Conservation (phyloP, 306 rosid genomes). For the Glycine soja region DNA sequence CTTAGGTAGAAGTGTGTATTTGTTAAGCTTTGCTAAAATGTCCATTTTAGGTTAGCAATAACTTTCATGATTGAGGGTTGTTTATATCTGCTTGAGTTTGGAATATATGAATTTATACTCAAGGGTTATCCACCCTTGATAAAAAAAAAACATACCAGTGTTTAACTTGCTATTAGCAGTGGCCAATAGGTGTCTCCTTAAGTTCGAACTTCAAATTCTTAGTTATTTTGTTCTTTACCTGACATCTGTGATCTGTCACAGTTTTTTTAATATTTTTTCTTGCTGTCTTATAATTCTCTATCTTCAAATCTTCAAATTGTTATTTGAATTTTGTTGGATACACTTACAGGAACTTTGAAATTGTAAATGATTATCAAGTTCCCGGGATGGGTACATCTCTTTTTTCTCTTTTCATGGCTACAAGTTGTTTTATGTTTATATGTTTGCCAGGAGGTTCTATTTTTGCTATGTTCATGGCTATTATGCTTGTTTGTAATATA, state of each 20-base stretch:
- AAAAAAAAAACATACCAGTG: background rate
- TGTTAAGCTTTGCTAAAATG: background rate
- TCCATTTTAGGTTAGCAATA: background rate
- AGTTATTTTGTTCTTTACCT: slow-evolving; percentile 34
- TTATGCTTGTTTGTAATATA: slow-evolving; percentile 14
- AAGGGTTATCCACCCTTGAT: background rate
- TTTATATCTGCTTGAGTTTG: slow-evolving; percentile 20
- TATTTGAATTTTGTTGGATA: slow-evolving; percentile 94
- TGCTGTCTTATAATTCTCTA: slow-evolving; percentile 17
- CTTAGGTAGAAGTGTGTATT: slow-evolving; percentile 17
- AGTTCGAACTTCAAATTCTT: slow-evolving; percentile 3
- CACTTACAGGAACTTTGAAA: slow-evolving; percentile 95
- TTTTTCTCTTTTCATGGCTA: slow-evolving; percentile 33
- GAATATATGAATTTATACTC: slow-evolving; percentile 24
- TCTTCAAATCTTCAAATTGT: slow-evolving; percentile 3
- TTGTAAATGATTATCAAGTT: slow-evolving; percentile 93
- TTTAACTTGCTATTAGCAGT: slow-evolving; percentile 30
- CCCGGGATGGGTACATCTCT: slow-evolving; percentile 87
- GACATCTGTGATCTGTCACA: background rate
- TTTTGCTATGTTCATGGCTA: slow-evolving; percentile 16
- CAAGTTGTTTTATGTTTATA: slow-evolving; percentile 12
- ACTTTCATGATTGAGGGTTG: slow-evolving; percentile 22
- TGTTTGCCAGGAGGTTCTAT: slow-evolving; percentile 19
- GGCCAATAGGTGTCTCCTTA: slow-evolving; percentile 30
- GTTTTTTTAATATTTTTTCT: background rate